Conservation (phyloP, 495 filamentous ascomycete species). For the Corynascus novoguineensis region DNA sequence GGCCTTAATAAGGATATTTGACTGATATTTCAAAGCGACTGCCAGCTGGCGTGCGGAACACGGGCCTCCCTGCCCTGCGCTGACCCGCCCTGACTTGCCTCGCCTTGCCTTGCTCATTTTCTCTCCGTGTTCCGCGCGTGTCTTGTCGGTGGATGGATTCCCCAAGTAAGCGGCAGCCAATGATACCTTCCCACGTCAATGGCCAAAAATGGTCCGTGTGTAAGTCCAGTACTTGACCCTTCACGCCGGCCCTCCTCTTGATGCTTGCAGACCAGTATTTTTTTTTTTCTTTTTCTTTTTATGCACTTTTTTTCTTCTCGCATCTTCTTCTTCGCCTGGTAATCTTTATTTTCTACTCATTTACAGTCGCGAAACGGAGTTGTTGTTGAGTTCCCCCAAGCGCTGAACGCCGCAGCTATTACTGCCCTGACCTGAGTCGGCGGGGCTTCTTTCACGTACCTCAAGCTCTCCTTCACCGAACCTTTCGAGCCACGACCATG, state of each 20-base stretch:
- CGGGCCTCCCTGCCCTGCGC: too few species aligned
- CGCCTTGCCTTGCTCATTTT: not conserved
- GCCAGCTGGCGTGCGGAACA: too few species aligned
- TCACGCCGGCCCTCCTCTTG: not conserved
- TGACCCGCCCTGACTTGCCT: not conserved
- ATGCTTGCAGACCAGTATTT: not conserved
- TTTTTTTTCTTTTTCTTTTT: not conserved
- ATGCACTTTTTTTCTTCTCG: not conserved
- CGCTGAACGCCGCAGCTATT: too few species aligned
- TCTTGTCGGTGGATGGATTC: slow-evolving; percentile 9
- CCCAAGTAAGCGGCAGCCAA: slow-evolving; percentile 22
- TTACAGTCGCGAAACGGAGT: not conserved
- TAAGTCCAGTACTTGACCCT: slow-evolving; percentile 11
- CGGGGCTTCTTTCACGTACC: too few species aligned
- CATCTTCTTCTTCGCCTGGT: not conserved
- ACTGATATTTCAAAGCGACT: too few species aligned
- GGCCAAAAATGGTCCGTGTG: slow-evolving; percentile 29
- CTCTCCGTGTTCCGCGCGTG: slow-evolving; percentile 2
- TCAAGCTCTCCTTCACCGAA: too few species aligned
- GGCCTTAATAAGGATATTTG: too few species aligned
- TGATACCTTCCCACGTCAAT: slow-evolving; percentile 35
- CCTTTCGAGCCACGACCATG: too few species aligned
- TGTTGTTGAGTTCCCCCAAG: too few species aligned
- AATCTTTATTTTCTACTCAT: not conserved
- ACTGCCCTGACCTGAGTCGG: too few species aligned